Conservation (phyloP, 1,139 yeast genomes). For the Protomyces macrosporus region DNA sequence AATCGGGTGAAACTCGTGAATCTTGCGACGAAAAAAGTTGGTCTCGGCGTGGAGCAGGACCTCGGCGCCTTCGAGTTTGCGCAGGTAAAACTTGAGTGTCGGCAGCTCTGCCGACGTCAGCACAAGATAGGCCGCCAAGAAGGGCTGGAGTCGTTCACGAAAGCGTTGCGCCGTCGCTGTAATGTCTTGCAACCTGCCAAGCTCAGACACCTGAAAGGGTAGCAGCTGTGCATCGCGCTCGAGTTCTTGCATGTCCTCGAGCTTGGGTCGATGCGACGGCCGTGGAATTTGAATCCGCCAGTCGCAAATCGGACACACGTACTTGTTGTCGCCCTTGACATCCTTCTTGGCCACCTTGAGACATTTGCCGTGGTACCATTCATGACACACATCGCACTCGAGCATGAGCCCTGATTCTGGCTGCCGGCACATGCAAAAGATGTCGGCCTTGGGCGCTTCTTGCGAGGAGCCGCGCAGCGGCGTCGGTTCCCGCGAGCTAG, state of each 20-base stretch:
- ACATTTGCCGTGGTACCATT: constrained; percentile 69
- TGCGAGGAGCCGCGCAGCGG: constrained; percentile 31
- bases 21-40: constrained; percentile 30
- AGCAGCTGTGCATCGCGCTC: constrained; percentile 33
- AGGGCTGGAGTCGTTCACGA: constrained; percentile 43
- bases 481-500: constrained; percentile 30
- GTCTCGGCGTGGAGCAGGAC: constrained; percentile 31
- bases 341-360: constrained; percentile 42
- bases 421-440: constrained; percentile 67
- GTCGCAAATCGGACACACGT: constrained; percentile 67
- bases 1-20: constrained; percentile 30
- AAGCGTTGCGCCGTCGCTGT: constrained; percentile 41
- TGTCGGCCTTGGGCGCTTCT: constrained; percentile 33
- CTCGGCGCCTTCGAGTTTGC: constrained; percentile 46
- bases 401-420: constrained; percentile 67
- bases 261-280: constrained; percentile 39
- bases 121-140: constrained; percentile 23
- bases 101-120: constrained; percentile 34
- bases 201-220: constrained; percentile 37
- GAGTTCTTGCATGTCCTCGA: constrained; percentile 40
- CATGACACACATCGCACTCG: constrained; percentile 71
- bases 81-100: constrained; percentile 43
- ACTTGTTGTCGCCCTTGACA: constrained; percentile 43
- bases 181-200: constrained; percentile 37
- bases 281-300: constrained; percentile 39